Base-by-base conservation (phyloP, 768 basidiomycete species). In the Saitozyma sp. region DNA sequence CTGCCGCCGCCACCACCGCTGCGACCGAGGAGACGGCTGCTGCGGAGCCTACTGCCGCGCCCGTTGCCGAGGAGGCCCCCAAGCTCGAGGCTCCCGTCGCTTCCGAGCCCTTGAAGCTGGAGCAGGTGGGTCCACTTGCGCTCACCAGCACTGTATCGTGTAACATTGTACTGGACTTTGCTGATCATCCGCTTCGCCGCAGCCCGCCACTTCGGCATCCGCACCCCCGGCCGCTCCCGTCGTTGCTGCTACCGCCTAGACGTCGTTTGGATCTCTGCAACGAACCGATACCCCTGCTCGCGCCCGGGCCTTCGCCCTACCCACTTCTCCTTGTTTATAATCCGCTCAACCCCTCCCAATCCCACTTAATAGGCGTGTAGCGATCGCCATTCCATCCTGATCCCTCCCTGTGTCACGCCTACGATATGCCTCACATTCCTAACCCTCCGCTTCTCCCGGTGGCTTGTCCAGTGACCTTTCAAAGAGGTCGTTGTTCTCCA, bases 1-100 rank as follows among this genome's bases (percentile, higher is more conserved):
- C 64, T 37, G 64, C 52, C 9, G 14, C 60, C 7, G 86, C 91
- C 17, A 29, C 61, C 9, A 56, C 45, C 9, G 50, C 53, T n/a
- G 54, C 52, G 9, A 52, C 52, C 54, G 54, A 46, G 52, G 59
- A 54, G 16, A 50, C 50, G 51, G 59, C 59, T 1, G 51, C 59
- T 40, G 29, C 29, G 29, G 29, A 29, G 29, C 29, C 29, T 5
- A 29, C 29, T 29, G 29, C 29, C 29, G 49, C 54, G 53, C 84
- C 90, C 51, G 89, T 92, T 61, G 88, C 91, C 66, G 90, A 92
- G 83, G 84, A 90, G 78, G 90, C 92, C 45, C 91, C 92, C 68
- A 87, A 87, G 83, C 89, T 93, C 69, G 92, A 91, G 54, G 87
- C 90, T 81, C 90, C 89, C 54, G 72, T 84, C 39, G 88, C 88